Evolutionary conservation across 345 rosid species (phyloP).

Genomic region (Gossypium rotundifolium): DNA sequence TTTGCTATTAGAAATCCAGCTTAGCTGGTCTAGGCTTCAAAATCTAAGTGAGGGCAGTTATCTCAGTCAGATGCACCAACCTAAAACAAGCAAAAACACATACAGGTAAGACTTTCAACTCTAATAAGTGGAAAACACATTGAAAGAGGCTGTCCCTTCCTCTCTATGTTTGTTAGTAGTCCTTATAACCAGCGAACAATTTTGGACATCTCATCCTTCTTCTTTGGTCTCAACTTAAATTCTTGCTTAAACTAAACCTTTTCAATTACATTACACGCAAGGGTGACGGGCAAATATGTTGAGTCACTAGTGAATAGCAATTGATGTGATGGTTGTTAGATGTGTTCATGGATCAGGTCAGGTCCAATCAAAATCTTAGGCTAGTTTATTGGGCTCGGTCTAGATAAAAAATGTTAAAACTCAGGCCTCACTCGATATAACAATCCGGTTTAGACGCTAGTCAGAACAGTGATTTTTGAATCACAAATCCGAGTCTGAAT

Average conservation of each 20-base stretch:
- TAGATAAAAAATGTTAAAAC: no score
- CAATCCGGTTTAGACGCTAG: no score
- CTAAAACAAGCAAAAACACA: no score
- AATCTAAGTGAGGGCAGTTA: no score
- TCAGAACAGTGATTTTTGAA: no score
- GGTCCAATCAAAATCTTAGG: no score
- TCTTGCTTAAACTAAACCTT: not conserved
- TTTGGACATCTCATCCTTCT: not conserved
- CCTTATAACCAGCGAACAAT: not conserved
- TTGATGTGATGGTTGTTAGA: no score
- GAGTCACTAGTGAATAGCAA: not conserved
- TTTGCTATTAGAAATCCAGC: not conserved
- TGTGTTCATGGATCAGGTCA: no score
- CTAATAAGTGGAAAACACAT: not conserved
- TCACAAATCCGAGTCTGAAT: no score
- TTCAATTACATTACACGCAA: not conserved
- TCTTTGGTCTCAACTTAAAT: not conserved
- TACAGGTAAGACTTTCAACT: no score
- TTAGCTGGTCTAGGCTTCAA: not conserved
- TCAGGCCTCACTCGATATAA: rapidly evolving
- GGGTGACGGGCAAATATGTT: not conserved
- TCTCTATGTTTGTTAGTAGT: not conserved
- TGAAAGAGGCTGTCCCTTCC: not conserved
- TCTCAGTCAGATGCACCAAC: no score
- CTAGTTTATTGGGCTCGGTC: rapidly evolving